Percentiles rank a stretch among this genome's conserved stretches.
These are phyloP conservation scores for Cenchrus purpureus DNA, from an alignment of 176 grass and related monocot species.

Conservation along the genomic window DNA sequence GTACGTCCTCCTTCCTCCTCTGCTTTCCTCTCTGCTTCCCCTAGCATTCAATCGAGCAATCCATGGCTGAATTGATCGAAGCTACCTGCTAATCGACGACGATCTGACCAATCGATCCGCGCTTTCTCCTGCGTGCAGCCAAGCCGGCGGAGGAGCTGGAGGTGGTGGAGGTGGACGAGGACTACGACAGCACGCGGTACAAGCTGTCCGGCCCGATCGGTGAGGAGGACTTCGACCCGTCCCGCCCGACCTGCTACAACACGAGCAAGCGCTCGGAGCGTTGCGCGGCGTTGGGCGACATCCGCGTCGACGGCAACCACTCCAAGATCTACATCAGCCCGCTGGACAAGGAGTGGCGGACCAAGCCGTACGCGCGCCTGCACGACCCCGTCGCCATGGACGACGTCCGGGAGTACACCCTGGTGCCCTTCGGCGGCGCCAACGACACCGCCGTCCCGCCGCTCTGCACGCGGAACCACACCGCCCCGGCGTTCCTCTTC, in stretches of 20 bases:
- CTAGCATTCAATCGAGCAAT: too few relatives aligned
- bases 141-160: conserved; percentile 42
- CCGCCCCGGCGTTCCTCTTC: conserved; percentile 80
- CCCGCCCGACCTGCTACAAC: conserved; percentile 50
- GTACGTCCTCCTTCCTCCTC: conserved; percentile 18
- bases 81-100: too few relatives aligned
- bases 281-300: conserved; percentile 65
- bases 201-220: conserved; percentile 43
- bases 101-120: too few relatives aligned
- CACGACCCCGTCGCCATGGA: conserved; percentile 77
- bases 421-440: conserved; percentile 51
- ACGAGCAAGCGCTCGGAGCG: conserved; percentile 56
- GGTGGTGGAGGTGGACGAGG: conserved; percentile 55
- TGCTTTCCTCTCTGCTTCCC: too few relatives aligned
- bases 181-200: conserved; percentile 58
- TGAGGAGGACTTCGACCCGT: conserved; percentile 54
- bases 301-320: conserved; percentile 65
- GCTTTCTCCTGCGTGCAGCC: conserved; percentile 7
- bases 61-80: too few relatives aligned
- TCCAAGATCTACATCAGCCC: conserved; percentile 69
- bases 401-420: conserved; percentile 68
- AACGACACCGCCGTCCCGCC: conserved; percentile 49
- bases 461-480: conserved; percentile 65
- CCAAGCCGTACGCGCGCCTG: conserved; percentile 74
- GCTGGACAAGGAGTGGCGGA: conserved; percentile 53